phyloP scores from a whole-genome alignment of 1,284 basidiomycete species.

The Schizophyllum commune region DNA sequence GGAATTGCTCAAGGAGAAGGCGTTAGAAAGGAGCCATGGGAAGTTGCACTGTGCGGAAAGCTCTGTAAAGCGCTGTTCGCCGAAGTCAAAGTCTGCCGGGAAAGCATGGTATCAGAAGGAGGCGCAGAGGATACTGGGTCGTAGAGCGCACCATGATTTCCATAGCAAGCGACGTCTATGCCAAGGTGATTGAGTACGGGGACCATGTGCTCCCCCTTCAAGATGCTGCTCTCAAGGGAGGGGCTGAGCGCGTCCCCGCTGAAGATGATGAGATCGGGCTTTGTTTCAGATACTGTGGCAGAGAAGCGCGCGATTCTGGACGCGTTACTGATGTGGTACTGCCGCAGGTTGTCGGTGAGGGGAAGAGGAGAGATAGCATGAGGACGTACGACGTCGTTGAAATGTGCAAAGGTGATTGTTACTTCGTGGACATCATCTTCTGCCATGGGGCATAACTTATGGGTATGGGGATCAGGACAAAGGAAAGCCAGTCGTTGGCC shows the following conservation, averaged over 20 bases:
- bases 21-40: slow-evolving; percentile 11
- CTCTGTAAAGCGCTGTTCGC: slow-evolving; percentile 5
- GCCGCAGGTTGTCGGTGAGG: not conserved
- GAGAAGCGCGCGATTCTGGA: not conserved
- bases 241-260: slow-evolving; percentile 15
- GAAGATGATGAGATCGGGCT: slow-evolving; percentile 6
- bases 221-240: slow-evolving; percentile 13
- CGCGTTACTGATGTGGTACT: not conserved
- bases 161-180: slow-evolving; percentile 12
- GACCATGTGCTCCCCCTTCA: slow-evolving; percentile 13
- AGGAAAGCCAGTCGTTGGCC: too few species aligned
- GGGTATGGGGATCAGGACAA: too few species aligned
- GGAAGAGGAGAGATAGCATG: slow-evolving; percentile 3
- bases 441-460: not conserved
- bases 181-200: slow-evolving; percentile 10
- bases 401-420: slow-evolving; percentile 2
- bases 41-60: slow-evolving; percentile 9
- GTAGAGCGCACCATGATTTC: slow-evolving; percentile 9
- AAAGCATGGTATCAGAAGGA: not conserved
- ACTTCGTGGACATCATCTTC: too few species aligned
- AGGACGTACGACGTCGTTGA: slow-evolving; percentile 11
- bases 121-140: not conserved
- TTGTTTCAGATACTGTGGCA: not conserved
- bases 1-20: not conserved
- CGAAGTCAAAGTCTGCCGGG: slow-evolving; percentile 10